Evolutionary conservation across 345 rosid species (phyloP).

Genomic region (Aegle marmelos): DNA sequence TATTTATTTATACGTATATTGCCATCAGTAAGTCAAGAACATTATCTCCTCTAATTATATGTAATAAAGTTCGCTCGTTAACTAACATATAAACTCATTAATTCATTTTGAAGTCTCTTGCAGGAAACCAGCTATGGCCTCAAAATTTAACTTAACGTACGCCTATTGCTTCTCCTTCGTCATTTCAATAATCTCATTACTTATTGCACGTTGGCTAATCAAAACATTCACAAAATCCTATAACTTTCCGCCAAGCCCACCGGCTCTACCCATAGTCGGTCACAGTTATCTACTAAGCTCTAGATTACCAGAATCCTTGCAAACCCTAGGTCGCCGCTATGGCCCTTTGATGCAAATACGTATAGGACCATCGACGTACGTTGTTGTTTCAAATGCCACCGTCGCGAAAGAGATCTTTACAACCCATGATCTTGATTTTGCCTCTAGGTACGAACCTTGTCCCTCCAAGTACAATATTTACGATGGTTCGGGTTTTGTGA

Average conservation of each 20-base stretch:
- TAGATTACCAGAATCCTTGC: constrained; percentile 44
- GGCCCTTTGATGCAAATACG: constrained; percentile 58
- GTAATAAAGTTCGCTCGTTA: neutral
- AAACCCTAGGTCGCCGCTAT: constrained; percentile 43
- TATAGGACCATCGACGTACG: constrained; percentile 33
- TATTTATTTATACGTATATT: no score
- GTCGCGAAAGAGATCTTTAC: constrained; percentile 46
- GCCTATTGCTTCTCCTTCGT: constrained; percentile 9
- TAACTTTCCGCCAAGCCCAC: constrained; percentile 40
- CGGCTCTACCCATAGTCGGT: constrained; percentile 42
- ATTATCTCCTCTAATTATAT: neutral
- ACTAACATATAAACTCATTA: neutral
- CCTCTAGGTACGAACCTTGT: constrained; percentile 53
- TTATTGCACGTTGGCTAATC: constrained; percentile 10
- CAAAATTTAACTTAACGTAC: neutral
- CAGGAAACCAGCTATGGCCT: neutral
- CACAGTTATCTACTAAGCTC: constrained; percentile 47
- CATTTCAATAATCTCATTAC: constrained; percentile 1
- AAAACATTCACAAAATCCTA: neutral
- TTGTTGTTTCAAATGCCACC: constrained; percentile 47
- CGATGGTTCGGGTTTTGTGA: constrained; percentile 49
- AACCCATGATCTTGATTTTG: constrained; percentile 49
- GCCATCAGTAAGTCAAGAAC: no score
- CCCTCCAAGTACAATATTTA: constrained; percentile 52
- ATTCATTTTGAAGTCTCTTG: neutral